Conservation (phyloP, 768 basidiomycete genomes). For the Boletus huronensis region DNA sequence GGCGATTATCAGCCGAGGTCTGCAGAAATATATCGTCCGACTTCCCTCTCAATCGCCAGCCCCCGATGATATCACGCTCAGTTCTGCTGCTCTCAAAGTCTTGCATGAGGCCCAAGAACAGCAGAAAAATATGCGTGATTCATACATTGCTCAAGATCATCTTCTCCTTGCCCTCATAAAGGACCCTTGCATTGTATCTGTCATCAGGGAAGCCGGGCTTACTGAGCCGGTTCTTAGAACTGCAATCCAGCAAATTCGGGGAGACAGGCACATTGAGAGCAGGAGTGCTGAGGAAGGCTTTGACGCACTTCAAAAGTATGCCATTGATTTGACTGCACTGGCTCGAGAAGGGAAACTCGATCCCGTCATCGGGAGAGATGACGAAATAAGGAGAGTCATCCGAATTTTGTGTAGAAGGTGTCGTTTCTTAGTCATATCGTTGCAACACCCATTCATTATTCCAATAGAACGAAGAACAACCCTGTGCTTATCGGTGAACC, state of each 20-base stretch:
- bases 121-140: conserved; percentile 84
- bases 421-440: background rate
- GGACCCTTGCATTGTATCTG: conserved; percentile 58
- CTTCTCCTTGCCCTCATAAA: conserved; percentile 81
- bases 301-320: conserved; percentile 88
- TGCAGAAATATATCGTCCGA: conserved; percentile 77
- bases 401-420: conserved; percentile 80
- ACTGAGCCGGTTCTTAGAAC: conserved; percentile 71
- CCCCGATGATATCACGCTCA: conserved; percentile 74
- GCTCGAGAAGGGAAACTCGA: conserved; percentile 95
- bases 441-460: conserved; percentile 7
- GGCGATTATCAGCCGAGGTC: conserved; percentile 58
- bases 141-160: conserved; percentile 92
- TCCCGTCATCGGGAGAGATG: conserved; percentile 90
- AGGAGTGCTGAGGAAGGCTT: conserved; percentile 89
- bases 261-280: conserved; percentile 81
- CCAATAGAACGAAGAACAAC: conserved; percentile 86
- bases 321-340: conserved; percentile 78
- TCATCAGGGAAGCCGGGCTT: conserved; percentile 75
- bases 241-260: conserved; percentile 74
- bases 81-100: conserved; percentile 54
- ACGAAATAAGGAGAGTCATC: conserved; percentile 83
- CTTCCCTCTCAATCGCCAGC: conserved; percentile 82
- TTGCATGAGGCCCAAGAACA: conserved; percentile 72
- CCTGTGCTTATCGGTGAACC: conserved; percentile 96